Percentiles rank a stretch among this genome's conserved stretches.
phyloP scores from a whole-genome alignment of 176 grass and related monocot genomes.

The Themeda triandra region DNA sequence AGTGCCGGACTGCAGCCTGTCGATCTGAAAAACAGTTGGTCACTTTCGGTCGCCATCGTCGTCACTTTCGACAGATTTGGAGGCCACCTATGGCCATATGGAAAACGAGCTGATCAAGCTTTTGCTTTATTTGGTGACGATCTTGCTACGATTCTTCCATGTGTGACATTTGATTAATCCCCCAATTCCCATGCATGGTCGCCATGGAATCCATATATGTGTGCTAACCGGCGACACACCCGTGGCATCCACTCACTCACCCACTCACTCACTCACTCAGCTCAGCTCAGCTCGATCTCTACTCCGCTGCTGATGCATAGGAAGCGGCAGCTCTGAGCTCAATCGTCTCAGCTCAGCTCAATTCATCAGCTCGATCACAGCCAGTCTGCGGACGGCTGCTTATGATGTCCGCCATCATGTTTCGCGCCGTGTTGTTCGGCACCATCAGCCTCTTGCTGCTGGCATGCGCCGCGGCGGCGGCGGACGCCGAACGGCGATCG shows the following conservation, averaged over 20 bases:
- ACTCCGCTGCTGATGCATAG: conserved; percentile 10
- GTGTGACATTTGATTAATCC: not conserved
- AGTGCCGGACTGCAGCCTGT: no score
- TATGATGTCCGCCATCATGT: not conserved
- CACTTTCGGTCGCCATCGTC: no score
- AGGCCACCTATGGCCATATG: not conserved
- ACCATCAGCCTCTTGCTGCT: not conserved
- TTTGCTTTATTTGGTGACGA: not conserved
- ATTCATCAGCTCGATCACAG: not conserved
- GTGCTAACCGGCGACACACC: conserved; percentile 5
- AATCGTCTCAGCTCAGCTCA: not conserved
- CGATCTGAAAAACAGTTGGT: no score
- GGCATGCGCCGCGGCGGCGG: not conserved
- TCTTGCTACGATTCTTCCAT: conserved; percentile 19
- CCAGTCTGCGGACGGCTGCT: not conserved
- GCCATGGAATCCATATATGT: conserved; percentile 42
- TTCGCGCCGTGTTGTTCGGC: not conserved
- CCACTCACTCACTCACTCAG: no score
- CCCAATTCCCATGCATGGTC: not conserved
- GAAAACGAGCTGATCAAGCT: not conserved
- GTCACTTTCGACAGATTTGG: conserved; percentile 13
- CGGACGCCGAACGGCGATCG: conserved; percentile 6
- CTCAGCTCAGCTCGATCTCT: not conserved
- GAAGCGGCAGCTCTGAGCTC: conserved; percentile 17
- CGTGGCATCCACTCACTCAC: conserved; percentile 22